phyloP scores from a whole-genome alignment of 2,329 filamentous ascomycete species.

The Beauveria varroae region DNA sequence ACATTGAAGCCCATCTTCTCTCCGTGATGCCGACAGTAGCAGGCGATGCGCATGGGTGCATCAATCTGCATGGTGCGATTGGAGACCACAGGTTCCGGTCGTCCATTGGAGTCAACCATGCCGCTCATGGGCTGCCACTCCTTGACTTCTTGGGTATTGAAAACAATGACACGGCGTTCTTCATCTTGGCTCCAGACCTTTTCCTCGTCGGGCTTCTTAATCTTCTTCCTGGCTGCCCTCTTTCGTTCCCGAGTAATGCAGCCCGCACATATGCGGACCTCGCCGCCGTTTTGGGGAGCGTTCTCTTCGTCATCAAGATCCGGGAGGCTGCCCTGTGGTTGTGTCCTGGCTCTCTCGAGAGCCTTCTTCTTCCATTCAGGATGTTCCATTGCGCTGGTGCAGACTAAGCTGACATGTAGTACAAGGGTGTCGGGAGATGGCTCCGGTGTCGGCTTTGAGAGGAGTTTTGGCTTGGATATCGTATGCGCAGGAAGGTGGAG shows the following conservation, averaged over 20 bases:
- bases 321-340: slow-evolving; percentile 30
- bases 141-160: slow-evolving; percentile 82
- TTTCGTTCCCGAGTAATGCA: slow-evolving; percentile 91
- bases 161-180: slow-evolving; percentile 75
- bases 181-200: slow-evolving; percentile 78
- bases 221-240: slow-evolving; percentile 83
- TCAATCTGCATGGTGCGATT: slow-evolving; percentile 68
- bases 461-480: slow-evolving; percentile 88
- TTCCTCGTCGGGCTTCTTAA: slow-evolving; percentile 88
- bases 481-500: slow-evolving; percentile 83
- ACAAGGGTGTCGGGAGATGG: slow-evolving; percentile 68
- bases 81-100: slow-evolving; percentile 37
- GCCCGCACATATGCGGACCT: slow-evolving; percentile 84
- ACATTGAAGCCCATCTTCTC: slow-evolving; percentile 90
- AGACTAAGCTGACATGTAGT: slow-evolving; percentile 75
- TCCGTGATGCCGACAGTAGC: slow-evolving; percentile 90
- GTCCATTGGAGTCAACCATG: slow-evolving; percentile 36
- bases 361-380: slow-evolving; percentile 59
- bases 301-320: slow-evolving; percentile 52
- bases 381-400: slow-evolving; percentile 84
- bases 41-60: slow-evolving; percentile 90
- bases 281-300: slow-evolving; percentile 79
- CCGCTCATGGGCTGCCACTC: slow-evolving; percentile 64
- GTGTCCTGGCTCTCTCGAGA: slow-evolving; percentile 44
- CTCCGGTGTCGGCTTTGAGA: slow-evolving; percentile 63